These are phyloP conservation scores for Pleurotus cornucopiae DNA, from an alignment of 768 basidiomycete genomes.

Conservation along the genomic window DNA sequence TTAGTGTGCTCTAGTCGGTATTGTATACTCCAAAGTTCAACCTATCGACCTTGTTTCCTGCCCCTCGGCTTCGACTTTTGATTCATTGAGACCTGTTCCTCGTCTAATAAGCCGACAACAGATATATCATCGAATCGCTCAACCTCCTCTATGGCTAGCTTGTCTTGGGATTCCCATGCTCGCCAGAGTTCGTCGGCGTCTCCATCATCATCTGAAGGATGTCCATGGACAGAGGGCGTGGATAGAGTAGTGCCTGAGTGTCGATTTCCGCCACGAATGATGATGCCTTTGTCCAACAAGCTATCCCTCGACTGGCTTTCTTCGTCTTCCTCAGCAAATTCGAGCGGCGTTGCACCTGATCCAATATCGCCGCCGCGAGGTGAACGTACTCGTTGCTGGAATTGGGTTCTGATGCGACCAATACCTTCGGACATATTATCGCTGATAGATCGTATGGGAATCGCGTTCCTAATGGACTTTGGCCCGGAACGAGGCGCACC, in stretches of 20 bases:
- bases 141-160: constrained; percentile 43
- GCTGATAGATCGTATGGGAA: constrained; percentile 54
- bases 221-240: constrained; percentile 35
- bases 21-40: neutral
- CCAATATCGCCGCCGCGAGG: constrained; percentile 22
- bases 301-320: constrained; percentile 26
- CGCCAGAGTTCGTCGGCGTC: constrained; percentile 25
- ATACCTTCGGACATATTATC: constrained; percentile 60
- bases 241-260: constrained; percentile 29
- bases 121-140: constrained; percentile 49
- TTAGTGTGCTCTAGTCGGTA: too few relatives aligned
- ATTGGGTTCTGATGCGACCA: constrained; percentile 53
- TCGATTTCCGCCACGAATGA: constrained; percentile 21
- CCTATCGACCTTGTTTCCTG: constrained; percentile 3
- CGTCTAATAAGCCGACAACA: constrained; percentile 35
- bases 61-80: constrained; percentile 10
- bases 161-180: constrained; percentile 45
- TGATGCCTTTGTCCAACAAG: constrained; percentile 17
- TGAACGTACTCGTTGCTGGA: constrained; percentile 42
- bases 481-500: constrained; percentile 40
- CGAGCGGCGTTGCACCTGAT: constrained; percentile 33
- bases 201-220: constrained; percentile 28
- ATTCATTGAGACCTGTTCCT: constrained; percentile 24
- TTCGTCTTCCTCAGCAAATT: constrained; percentile 55
- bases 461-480: constrained; percentile 41